A percentile compares a stretch with the other conserved stretches of the same genome.
phyloP scores from a whole-genome alignment of 495 filamentous ascomycete genomes.

The Tuber borchii region DNA sequence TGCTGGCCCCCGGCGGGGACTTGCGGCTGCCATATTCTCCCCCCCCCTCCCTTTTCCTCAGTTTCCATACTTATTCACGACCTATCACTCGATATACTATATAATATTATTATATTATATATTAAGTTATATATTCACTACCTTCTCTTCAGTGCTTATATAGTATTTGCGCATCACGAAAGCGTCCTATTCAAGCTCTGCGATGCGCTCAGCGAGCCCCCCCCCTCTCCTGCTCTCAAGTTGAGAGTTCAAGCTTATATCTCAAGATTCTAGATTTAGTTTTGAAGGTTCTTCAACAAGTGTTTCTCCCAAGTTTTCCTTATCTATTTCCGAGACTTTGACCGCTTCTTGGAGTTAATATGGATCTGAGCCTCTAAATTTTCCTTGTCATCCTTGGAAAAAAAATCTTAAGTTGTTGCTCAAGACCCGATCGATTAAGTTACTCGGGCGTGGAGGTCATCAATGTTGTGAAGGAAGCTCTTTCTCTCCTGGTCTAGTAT shows the following conservation, averaged over 20 bases:
- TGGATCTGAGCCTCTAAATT: conserved; percentile 18
- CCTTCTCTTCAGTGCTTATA: too few relatives aligned
- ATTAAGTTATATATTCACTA: too few relatives aligned
- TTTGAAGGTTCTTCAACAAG: conserved; percentile 13
- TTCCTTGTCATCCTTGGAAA: conserved; percentile 14
- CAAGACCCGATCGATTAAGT: conserved; percentile 23
- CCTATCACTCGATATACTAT: too few relatives aligned
- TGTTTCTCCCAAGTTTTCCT: conserved; percentile 15
- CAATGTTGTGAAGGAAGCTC: conserved; percentile 21
- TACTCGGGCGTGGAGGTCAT: conserved; percentile 17
- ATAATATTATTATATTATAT: too few relatives aligned
- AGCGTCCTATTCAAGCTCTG: too few relatives aligned
- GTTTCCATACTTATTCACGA: too few relatives aligned
- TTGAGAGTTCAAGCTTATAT: conserved; percentile 3
- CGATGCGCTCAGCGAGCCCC: neutral
- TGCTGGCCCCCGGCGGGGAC: too few relatives aligned
- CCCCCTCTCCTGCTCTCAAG: neutral
- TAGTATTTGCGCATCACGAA: too few relatives aligned
- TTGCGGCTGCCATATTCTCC: too few relatives aligned
- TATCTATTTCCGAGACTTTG: conserved; percentile 15
- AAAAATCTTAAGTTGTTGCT: conserved; percentile 16
- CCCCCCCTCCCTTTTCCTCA: too few relatives aligned
- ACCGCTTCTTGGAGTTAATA: conserved; percentile 17
- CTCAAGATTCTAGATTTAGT: conserved; percentile 13
- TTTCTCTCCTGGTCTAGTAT: conserved; percentile 18